Evolutionary conservation across 257 asterid species (phyloP).

Genomic region (Verbascum thapsus): DNA sequence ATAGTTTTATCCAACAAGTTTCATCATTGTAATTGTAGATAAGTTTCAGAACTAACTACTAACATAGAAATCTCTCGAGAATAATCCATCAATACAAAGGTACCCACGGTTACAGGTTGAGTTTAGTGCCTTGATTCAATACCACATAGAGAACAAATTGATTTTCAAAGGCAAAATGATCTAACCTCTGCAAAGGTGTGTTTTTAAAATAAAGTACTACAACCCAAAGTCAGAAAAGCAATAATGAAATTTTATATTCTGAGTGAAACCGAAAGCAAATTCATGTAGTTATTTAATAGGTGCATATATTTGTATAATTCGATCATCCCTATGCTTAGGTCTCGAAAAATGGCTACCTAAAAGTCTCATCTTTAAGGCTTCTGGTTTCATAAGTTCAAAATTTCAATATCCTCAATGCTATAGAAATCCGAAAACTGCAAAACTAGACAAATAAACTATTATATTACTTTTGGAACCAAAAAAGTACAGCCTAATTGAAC

Average conservation of each 20-base stretch:
- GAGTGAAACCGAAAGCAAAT: slow-evolving; percentile 20
- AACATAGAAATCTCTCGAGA: background rate
- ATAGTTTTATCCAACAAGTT: no score
- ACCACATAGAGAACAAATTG: background rate
- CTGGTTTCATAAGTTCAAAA: background rate
- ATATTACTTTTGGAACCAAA: background rate
- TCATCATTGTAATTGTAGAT: no score
- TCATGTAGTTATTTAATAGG: background rate
- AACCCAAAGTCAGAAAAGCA: background rate
- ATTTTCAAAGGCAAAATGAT: background rate
- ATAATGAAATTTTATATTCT: slow-evolving; percentile 4
- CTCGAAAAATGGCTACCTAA: background rate
- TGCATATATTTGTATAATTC: background rate
- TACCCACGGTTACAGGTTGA: background rate
- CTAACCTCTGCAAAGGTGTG: background rate
- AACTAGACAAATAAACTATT: background rate
- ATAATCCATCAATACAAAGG: background rate
- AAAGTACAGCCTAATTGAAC: slow-evolving; percentile 13
- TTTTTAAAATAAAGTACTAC: background rate
- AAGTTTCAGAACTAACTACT: background rate
- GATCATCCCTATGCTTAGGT: slow-evolving; percentile 7
- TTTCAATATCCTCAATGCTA: no score
- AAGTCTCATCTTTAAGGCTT: no score
- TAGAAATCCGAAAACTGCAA: background rate
- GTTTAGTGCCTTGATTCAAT: slow-evolving; percentile 4